These are phyloP conservation scores for Citrus reticulata DNA, from an alignment of 345 rosid species.

Conservation along the genomic window DNA sequence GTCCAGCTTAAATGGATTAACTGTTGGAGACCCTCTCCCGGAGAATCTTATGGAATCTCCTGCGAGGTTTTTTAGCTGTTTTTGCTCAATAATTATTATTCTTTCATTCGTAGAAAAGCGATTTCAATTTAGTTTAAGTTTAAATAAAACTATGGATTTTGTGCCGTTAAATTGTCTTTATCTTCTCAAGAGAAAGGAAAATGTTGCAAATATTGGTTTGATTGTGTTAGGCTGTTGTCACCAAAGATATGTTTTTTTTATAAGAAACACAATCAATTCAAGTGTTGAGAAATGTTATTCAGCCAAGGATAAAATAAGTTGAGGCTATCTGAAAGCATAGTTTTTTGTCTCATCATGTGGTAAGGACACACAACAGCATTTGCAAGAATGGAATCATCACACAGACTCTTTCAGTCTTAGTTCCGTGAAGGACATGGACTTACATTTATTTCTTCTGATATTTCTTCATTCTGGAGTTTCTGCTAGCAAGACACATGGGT, in stretches of 20 bases:
- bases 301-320: not conserved
- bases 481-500: too few species aligned
- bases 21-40: slow-evolving; percentile 80
- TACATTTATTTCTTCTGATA: not conserved
- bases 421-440: not conserved
- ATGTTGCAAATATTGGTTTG: not conserved
- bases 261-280: not conserved
- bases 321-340: not conserved
- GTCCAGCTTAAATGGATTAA: slow-evolving; percentile 87
- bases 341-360: too few species aligned
- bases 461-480: not conserved
- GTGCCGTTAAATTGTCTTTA: not conserved
- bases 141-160: too few species aligned
- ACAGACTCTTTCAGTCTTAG: not conserved
- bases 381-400: not conserved
- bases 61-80: slow-evolving; percentile 55
- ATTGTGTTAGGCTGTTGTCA: not conserved
- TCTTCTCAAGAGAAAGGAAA: not conserved
- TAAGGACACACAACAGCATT: not conserved
- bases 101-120: not conserved
- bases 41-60: slow-evolving; percentile 89
- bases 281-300: not conserved
- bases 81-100: slow-evolving; percentile 27
- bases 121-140: not conserved
- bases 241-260: not conserved